Base-by-base conservation (phyloP, 345 rosid species). In the Turritis glabra region DNA sequence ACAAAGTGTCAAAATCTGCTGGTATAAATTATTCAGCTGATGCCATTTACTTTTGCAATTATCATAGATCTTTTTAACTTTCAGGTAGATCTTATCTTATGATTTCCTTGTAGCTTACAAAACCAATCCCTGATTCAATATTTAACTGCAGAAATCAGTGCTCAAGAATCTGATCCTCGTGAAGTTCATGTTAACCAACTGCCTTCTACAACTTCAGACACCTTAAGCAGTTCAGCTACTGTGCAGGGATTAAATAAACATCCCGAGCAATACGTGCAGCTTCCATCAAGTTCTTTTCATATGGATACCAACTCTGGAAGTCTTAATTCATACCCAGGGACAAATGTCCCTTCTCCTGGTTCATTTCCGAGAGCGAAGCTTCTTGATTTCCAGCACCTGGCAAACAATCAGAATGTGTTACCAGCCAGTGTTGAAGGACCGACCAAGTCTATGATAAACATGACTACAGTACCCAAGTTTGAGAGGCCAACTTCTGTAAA, bases 221-320 rank as follows among this genome's bases (percentile, higher is more conserved):
- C 61, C 56, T 69, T 77, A 66, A 80, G 79, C 68, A 55, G 81
- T 41, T 80, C 90, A 15, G 66, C 78, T 51, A 72, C 88, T 23
- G 21, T 70, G 19, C 89, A 83, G 80, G 89, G 82, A 51, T 80
- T 82, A 46, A 85, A 33, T 79, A 79, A 79, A 74, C 87, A 77
- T 73, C 87, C 82, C 52, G 85, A 81, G 47, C 86, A 83, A 21
- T 90, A 85, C 70, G 43, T 84, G 66, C 86, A 85, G 66, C 85
- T 81, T 70, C 78, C 86, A 67, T 87, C 82, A 69, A 69, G 81
- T 37, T 78, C 84, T 4, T 55, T n/a, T 55, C 22, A 55, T 8
- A 29, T n/a, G 19, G 22, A 17, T 29, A 55, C 60, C 38, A 29
- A 55, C 38, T 55, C 22, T n/a, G 38, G 38, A 29, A n/a, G 60